Evolutionary conservation across 1,284 basidiomycete genomes (phyloP).

Genomic region (Ustilago curta): DNA sequence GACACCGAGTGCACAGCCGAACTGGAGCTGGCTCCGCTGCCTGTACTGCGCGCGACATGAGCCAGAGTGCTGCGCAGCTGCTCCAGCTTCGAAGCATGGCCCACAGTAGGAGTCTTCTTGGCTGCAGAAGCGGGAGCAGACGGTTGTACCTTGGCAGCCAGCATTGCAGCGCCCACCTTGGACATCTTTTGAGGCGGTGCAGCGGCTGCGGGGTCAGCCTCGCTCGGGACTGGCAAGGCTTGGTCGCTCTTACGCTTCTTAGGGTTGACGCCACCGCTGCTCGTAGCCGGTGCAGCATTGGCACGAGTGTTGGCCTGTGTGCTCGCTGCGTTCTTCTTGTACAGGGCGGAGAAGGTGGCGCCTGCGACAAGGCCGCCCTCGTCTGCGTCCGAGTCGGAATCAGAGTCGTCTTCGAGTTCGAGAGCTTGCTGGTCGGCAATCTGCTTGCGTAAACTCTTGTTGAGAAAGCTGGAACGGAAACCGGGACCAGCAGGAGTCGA

Average conservation of each 20-base stretch:
- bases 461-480: constrained; percentile 62
- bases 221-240: constrained; percentile 18
- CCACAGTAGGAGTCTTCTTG: constrained; percentile 26
- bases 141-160: constrained; percentile 28
- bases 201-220: constrained; percentile 13
- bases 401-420: constrained; percentile 26
- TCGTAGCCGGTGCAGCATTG: constrained; percentile 19
- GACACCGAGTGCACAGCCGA: constrained; percentile 18
- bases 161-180: constrained; percentile 32
- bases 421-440: constrained; percentile 52
- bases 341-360: constrained; percentile 29
- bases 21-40: constrained; percentile 31
- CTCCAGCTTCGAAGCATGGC: constrained; percentile 49
- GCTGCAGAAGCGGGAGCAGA: constrained; percentile 14
- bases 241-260: constrained; percentile 55
- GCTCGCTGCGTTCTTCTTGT: constrained; percentile 31
- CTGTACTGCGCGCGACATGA: constrained; percentile 39
- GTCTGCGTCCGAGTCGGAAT: constrained; percentile 44
- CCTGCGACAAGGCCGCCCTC: constrained; percentile 31
- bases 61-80: constrained; percentile 51
- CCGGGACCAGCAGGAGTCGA: constrained; percentile 48
- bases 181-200: constrained; percentile 39
- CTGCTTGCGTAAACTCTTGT: constrained; percentile 63
- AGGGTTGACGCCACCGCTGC: constrained; percentile 6
- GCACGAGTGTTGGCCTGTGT: constrained; percentile 50